Conservation (phyloP, 164 flowering plant species). For the Macadamia integrifolia region DNA sequence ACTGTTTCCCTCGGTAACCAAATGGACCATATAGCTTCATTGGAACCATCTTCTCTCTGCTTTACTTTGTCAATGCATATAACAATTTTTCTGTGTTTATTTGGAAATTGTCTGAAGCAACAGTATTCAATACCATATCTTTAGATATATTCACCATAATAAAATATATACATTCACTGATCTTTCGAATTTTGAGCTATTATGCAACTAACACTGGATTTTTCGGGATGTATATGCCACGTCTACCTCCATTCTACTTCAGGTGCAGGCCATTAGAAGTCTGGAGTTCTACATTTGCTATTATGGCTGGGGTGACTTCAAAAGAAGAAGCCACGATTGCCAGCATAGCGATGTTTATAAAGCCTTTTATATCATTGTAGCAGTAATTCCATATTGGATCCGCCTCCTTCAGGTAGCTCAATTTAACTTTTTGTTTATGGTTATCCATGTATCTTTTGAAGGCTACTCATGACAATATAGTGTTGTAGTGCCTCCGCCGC, state of each 20-base stretch:
- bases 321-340: constrained; percentile 31
- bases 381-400: constrained; percentile 34
- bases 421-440: not conserved
- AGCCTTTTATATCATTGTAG: constrained; percentile 33
- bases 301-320: constrained; percentile 50
- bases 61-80: too few species aligned
- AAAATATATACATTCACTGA: not conserved
- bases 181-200: not conserved
- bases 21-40: too few species aligned
- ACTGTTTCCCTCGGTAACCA: too few species aligned
- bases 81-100: too few species aligned
- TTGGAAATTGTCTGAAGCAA: not conserved
- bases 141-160: not conserved
- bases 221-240: not conserved
- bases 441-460: not conserved
- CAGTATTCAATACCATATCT: not conserved
- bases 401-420: constrained; percentile 41
- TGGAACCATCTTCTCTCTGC: too few species aligned
- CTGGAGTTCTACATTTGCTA: constrained; percentile 5
- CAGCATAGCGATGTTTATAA: constrained; percentile 16
- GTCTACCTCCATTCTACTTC: not conserved
- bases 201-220: not conserved
- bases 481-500: constrained; percentile 38
- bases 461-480: not conserved
- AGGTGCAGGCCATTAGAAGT: constrained; percentile 51